phyloP scores from a whole-genome alignment of 805 yeast genomes.

The Candida sithepensis region DNA sequence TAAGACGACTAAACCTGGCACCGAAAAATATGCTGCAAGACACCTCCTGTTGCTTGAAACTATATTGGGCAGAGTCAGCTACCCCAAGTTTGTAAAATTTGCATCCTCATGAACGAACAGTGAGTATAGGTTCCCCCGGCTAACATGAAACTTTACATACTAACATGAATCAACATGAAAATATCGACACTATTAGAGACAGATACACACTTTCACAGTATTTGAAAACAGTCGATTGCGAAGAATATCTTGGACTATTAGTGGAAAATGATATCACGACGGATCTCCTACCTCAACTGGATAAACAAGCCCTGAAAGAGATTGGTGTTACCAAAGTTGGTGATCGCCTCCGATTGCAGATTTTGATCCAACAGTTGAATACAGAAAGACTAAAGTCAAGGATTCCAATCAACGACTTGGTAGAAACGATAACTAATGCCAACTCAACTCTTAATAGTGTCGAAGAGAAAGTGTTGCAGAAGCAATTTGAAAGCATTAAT shows the following conservation, averaged over 20 bases:
- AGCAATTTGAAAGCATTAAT: neutral
- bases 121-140: neutral
- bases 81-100: neutral
- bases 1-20: too few relatives aligned
- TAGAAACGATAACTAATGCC: constrained; percentile 15
- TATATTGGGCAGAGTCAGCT: neutral
- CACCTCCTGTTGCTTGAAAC: neutral
- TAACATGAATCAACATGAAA: constrained; percentile 1
- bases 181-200: constrained; percentile 7
- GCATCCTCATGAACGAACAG: neutral
- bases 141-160: neutral
- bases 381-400: constrained; percentile 26
- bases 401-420: constrained; percentile 19
- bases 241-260: constrained; percentile 23
- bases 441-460: constrained; percentile 14
- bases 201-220: constrained; percentile 16
- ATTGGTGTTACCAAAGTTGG: constrained; percentile 78
- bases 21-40: neutral
- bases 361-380: constrained; percentile 49
- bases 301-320: constrained; percentile 60
- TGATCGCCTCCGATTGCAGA: constrained; percentile 69
- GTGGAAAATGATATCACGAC: constrained; percentile 50
- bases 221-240: constrained; percentile 26
- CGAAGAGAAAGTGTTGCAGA: constrained; percentile 8
- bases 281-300: constrained; percentile 58